phyloP scores from a whole-genome alignment of 164 flowering plant species.

The Nymphaea thermarum region DNA sequence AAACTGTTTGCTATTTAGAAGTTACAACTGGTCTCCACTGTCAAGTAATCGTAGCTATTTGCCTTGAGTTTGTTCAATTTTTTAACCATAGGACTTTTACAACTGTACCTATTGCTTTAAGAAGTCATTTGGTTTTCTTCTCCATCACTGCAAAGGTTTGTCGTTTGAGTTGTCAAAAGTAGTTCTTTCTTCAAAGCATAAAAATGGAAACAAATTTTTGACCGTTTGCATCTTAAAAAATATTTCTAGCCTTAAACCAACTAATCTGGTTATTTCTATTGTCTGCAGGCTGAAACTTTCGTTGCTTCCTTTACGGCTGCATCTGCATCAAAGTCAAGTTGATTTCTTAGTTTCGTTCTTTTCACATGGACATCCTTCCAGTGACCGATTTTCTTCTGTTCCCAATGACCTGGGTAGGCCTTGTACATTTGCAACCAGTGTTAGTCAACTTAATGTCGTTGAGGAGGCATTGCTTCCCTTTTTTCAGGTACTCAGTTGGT shows the following conservation, averaged over 20 bases:
- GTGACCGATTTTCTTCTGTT: conserved; percentile 24
- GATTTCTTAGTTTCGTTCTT: conserved; percentile 82
- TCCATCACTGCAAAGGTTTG: neutral
- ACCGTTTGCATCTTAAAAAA: too few species aligned
- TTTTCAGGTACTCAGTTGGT: conserved; percentile 55
- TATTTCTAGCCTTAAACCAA: neutral
- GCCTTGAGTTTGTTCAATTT: too few species aligned
- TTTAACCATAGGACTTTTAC: too few species aligned
- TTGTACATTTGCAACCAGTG: conserved; percentile 11
- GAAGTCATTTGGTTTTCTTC: neutral
- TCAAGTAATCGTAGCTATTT: too few species aligned
- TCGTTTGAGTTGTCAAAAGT: neutral
- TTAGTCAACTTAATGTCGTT: conserved; percentile 21
- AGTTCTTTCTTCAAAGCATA: neutral
- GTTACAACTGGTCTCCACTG: too few species aligned
- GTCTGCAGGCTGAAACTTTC: conserved; percentile 57
- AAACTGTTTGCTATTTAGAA: too few species aligned
- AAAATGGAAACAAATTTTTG: neutral
- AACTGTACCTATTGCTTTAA: too few species aligned
- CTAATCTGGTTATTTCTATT: conserved; percentile 1
- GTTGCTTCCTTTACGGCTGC: conserved; percentile 66
- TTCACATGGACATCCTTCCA: conserved; percentile 25
- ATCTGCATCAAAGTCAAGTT: conserved; percentile 93
- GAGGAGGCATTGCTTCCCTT: conserved; percentile 94
- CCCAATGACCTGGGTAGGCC: conserved; percentile 27